Conservation (phyloP, 2,329 filamentous ascomycete genomes). For the Sporothrix brasiliensis region DNA sequence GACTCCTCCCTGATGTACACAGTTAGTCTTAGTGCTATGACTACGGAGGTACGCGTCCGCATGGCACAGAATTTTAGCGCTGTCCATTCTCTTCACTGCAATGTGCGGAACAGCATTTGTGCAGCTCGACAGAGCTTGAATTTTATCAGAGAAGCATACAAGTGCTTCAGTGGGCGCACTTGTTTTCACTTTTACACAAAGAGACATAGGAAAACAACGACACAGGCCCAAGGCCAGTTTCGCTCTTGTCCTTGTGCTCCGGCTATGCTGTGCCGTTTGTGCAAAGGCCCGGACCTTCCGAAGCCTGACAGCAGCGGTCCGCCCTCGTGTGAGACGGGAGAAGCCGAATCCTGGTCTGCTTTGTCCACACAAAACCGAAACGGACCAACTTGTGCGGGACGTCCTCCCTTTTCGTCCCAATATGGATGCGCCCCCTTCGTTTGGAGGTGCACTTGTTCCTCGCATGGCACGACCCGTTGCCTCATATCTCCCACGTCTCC, state of each 20-base stretch:
- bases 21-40: too few relatives aligned
- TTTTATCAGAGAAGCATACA: background rate
- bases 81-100: background rate
- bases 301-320: slow-evolving; percentile 11
- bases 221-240: background rate
- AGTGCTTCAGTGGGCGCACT: background rate
- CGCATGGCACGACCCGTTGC: background rate
- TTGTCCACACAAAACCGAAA: background rate
- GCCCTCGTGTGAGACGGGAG: slow-evolving; percentile 1
- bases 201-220: background rate
- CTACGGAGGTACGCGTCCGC: background rate
- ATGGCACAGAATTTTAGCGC: background rate
- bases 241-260: background rate
- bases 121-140: background rate
- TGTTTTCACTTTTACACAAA: background rate
- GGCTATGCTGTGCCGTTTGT: background rate
- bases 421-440: background rate
- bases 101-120: background rate
- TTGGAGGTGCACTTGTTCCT: slow-evolving; percentile 19
- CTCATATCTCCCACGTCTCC: background rate
- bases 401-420: background rate
- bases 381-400: background rate
- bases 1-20: background rate
- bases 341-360: slow-evolving; percentile 6
- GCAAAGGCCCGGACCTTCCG: slow-evolving; percentile 24